Conservation (phyloP, 2,329 filamentous ascomycete genomes). For the Dothideomycetes sp. region DNA sequence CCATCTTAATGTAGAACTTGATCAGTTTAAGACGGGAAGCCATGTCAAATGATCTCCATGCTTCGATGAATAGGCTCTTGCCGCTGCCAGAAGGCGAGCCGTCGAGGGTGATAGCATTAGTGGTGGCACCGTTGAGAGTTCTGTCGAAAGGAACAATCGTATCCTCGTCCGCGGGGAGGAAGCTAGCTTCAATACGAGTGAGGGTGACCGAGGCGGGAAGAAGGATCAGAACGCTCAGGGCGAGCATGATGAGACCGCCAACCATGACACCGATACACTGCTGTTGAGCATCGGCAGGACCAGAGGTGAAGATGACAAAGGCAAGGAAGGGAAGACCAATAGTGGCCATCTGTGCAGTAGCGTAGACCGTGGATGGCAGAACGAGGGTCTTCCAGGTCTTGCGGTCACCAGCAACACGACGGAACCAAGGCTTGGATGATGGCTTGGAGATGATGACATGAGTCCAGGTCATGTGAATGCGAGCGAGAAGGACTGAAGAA, state of each 20-base stretch:
- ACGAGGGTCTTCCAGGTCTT: slow-evolving; percentile 10
- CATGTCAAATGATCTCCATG: slow-evolving; percentile 68
- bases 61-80: slow-evolving; percentile 55
- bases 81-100: slow-evolving; percentile 43
- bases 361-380: slow-evolving; percentile 39
- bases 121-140: slow-evolving; percentile 66
- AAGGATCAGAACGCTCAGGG: slow-evolving; percentile 55
- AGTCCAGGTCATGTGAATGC: slow-evolving; percentile 68
- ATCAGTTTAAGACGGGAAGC: slow-evolving; percentile 62
- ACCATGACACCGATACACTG: slow-evolving; percentile 23
- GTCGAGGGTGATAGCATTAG: slow-evolving; percentile 57
- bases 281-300: slow-evolving; percentile 11
- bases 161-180: slow-evolving; percentile 71
- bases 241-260: slow-evolving; percentile 11
- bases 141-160: slow-evolving; percentile 86
- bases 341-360: slow-evolving; percentile 42
- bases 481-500: slow-evolving; percentile 51
- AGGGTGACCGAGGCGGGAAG: slow-evolving; percentile 72
- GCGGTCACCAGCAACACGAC: slow-evolving; percentile 47
- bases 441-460: slow-evolving; percentile 72
- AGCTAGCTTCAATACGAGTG: slow-evolving; percentile 74
- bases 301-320: slow-evolving; percentile 9
- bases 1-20: slow-evolving; percentile 60
- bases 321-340: slow-evolving; percentile 27
- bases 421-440: slow-evolving; percentile 49